Evolutionary conservation across 2,329 filamentous ascomycete species (phyloP), one percentile per base, ranked within the genome.

Genomic region (Metarhizium robertsii): DNA sequence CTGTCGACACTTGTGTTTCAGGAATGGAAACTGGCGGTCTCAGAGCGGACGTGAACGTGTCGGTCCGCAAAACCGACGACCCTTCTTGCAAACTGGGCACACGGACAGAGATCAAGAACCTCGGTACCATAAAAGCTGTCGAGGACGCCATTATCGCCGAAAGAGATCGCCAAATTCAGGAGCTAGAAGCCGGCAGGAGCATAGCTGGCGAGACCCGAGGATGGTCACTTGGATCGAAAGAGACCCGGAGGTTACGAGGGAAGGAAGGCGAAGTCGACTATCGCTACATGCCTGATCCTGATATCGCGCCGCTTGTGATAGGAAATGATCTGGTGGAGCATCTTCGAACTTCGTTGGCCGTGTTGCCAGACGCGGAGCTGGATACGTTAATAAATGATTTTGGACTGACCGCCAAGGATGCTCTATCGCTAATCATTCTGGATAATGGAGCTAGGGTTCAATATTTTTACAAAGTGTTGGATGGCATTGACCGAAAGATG

Each of bases 201-300:
- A 80, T 96, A 52, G 80, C 85, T 61, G 90, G 92, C 48, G 94
- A 99, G 73, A 99, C 94, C 7, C 81, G 94, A 56, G 92, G 94
- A 6, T 99, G 92, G 91, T 88, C 90, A 1, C 79, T 96, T 29
- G 91, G 91, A 2, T 86, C 84, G 59, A 90, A 83, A 4, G 86
- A 91, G 67, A 97, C 94, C 3, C 84, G 83, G 57, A 81, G 87
- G 45, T 74, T 99, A 47, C 82, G 94, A 64, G 90, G 90, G 30
- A 99, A 99, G 69, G 94, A 97, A 69, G 94, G 94, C 50, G 92
- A 96, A 66, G 91, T 97, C 6, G 94, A 99, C 70, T 99, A 99
- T 70, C 81, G 94, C 46, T 99, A 99, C 67, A 97, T 99, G 92
- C 92, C 94, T 0, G 94, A 99, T 68, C 90, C 94, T 5, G 94